Evolutionary conservation across 163 green algal genomes (phyloP), one percentile per base, ranked within the genome.

Genomic region (Scenedesmus sp.): DNA sequence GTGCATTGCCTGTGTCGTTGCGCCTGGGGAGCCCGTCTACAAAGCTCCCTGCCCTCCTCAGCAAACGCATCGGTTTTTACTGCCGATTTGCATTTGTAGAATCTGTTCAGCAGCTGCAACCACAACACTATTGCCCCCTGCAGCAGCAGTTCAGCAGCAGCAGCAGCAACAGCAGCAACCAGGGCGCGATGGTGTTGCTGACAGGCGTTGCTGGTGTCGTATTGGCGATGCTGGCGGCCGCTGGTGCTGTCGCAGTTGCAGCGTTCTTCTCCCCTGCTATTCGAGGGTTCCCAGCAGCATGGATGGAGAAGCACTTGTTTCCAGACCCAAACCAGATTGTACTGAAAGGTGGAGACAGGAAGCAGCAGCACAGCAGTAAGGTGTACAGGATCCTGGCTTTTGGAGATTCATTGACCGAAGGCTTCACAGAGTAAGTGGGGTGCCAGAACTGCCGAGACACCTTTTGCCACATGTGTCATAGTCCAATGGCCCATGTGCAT

Each of bases 351-450:
- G 16, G 24, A 35, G 40, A 61, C 37, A 43, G 37, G 10, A 22
- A 42, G 10, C 20, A n/a, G 44, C 61, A 72, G 46, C 12, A 1
- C 2, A 18, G 18, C 20, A 16, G 81, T 30, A 82, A 78, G 30
- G 78, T 91, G 26, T 81, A 70, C 33, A 76, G 79, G 3, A 70
- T 91, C 9, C 78, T 91, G 22, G 78, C 78, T 0, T 91, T 91
- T 87, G 87, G 87, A 10, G 87, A 91, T 24, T 87, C 73, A 18
- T 59, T 91, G 16, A 91, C 87, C 30, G 87, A 91, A 26, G 87
- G 87, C 51, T 91, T 87, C 59, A 91, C 87, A n/a, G 33, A 81
- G 87, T 91, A 43, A 76, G 86, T 37, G 3, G 30, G n/a, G 37
- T 76, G 65, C n/a, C n/a, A n/a, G 6, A 86, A 3, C 73, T 51